phyloP scores from a whole-genome alignment of 2,329 filamentous ascomycete genomes.

The Fusarium ambrosium region DNA sequence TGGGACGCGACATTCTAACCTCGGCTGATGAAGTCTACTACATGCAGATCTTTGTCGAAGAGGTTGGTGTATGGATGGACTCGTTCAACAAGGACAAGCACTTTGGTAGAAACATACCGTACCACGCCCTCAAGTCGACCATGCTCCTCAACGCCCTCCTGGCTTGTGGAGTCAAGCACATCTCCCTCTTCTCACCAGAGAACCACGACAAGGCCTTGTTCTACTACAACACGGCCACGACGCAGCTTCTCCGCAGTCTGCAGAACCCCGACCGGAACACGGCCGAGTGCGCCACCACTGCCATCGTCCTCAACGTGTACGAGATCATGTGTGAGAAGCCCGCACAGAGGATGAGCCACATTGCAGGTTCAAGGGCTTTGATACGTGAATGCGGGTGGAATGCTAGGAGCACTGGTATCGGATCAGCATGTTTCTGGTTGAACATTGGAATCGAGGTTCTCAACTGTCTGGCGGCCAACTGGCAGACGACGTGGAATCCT shows the following conservation, averaged over 20 bases:
- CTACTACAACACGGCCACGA: constrained; percentile 90
- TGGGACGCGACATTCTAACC: constrained; percentile 73
- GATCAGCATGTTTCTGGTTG: constrained; percentile 92
- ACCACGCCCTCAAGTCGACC: constrained; percentile 83
- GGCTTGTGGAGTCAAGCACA: constrained; percentile 87
- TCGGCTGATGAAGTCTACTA: constrained; percentile 85
- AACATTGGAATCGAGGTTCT: constrained; percentile 93
- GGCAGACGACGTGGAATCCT: constrained; percentile 88
- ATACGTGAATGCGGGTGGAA: constrained; percentile 94
- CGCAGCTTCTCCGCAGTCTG: constrained; percentile 79
- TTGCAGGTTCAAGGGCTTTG: constrained; percentile 84
- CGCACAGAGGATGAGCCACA: constrained; percentile 88
- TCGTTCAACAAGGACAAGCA: constrained; percentile 87
- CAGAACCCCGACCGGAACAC: constrained; percentile 89
- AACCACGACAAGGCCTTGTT: constrained; percentile 82
- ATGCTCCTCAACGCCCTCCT: constrained; percentile 92
- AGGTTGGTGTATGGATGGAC: constrained; percentile 96
- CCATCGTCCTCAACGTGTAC: constrained; percentile 91
- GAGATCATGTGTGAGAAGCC: constrained; percentile 90
- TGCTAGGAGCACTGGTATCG: constrained; percentile 81
- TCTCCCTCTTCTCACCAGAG: constrained; percentile 79
- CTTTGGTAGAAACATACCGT: constrained; percentile 87
- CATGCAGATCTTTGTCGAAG: constrained; percentile 92
- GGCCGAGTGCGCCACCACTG: constrained; percentile 86
- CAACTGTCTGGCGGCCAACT: constrained; percentile 88